Conservation (phyloP, 148 eudicot genomes). For the Polygonum aviculare region DNA sequence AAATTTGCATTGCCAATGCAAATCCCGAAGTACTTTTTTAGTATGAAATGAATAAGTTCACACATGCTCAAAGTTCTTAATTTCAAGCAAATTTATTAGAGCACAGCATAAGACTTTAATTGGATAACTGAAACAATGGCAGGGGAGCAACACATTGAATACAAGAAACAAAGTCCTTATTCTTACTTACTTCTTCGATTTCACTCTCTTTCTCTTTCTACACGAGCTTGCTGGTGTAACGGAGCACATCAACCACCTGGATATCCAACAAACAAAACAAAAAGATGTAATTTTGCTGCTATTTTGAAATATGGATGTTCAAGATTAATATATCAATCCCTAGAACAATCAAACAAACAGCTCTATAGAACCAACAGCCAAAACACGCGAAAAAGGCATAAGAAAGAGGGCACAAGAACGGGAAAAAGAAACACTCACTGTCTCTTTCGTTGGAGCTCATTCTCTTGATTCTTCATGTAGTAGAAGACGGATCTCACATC, state of each 20-base stretch:
- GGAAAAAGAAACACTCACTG: constrained; percentile 3
- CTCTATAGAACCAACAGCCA: neutral
- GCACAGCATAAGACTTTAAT: neutral
- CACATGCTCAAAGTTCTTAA: neutral
- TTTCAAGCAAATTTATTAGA: neutral
- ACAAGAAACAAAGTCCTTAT: neutral
- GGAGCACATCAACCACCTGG: constrained; percentile 9
- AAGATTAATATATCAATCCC: neutral
- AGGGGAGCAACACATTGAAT: neutral
- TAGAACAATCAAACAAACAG: neutral
- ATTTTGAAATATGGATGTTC: neutral
- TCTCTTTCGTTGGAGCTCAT: neutral
- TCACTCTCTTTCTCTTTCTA: neutral
- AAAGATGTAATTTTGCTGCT: neutral
- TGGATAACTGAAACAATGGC: neutral
- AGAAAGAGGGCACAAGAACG: neutral
- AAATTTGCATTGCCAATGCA: too few relatives aligned
- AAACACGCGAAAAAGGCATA: neutral
- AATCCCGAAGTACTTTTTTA: too few relatives aligned
- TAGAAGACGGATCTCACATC: neutral
- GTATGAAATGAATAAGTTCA: too few relatives aligned
- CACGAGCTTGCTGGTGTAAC: neutral
- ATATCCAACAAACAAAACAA: neutral
- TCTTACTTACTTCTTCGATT: neutral
- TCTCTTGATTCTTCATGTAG: neutral